Percentiles rank a stretch among this genome's conserved stretches.
Evolutionary conservation across 441 rosid genomes (phyloP).

Genomic region (Populus hybrid): DNA sequence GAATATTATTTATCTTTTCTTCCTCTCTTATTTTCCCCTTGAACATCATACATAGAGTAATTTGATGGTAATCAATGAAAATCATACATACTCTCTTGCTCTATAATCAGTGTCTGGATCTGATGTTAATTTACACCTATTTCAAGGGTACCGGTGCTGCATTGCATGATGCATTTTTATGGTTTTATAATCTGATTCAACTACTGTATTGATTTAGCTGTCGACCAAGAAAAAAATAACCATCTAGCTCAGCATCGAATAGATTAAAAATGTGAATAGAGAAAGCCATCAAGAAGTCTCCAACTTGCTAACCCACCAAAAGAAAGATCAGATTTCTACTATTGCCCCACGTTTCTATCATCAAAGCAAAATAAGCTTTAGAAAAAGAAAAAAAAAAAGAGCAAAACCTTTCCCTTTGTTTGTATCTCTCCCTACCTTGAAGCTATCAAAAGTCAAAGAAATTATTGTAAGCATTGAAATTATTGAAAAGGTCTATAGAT

Average conservation of each 20-base stretch:
- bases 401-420: neutral
- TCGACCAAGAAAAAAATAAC: too few relatives aligned
- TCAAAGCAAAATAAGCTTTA: neutral
- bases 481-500: conserved; percentile 62
- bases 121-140: neutral
- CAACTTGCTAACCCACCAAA: conserved; percentile 34
- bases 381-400: neutral
- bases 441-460: conserved; percentile 42
- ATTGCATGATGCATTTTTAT: neutral
- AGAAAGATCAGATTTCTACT: conserved; percentile 18
- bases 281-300: conserved; percentile 27
- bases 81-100: neutral
- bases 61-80: neutral
- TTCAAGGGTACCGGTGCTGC: neutral
- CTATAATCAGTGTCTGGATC: neutral
- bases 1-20: neutral
- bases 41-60: neutral
- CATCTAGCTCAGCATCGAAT: neutral
- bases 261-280: conserved; percentile 12
- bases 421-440: neutral
- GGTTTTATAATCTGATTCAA: too few relatives aligned
- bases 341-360: conserved; percentile 5
- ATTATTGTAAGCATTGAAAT: conserved; percentile 29
- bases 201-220: too few relatives aligned
- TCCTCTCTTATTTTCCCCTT: too few relatives aligned